Conservation (phyloP, 2,329 filamentous ascomycete genomes). For the Colletotrichum sp. region DNA sequence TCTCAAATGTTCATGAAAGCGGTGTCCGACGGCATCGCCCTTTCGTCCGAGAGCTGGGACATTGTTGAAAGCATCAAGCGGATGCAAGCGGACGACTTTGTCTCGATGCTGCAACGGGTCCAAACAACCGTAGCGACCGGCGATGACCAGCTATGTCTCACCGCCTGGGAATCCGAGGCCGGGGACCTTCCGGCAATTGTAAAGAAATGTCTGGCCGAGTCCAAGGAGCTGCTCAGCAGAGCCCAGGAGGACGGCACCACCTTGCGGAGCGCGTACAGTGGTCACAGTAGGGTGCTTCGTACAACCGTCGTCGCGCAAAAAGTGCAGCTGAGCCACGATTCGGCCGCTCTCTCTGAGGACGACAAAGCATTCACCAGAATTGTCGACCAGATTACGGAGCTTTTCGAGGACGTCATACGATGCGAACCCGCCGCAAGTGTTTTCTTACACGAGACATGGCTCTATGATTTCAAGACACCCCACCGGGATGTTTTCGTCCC, state of each 20-base stretch:
- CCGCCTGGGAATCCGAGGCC: constrained; percentile 35
- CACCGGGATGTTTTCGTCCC: constrained; percentile 78
- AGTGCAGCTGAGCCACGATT: constrained; percentile 79
- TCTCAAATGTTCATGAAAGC: constrained; percentile 66
- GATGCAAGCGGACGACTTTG: constrained; percentile 57
- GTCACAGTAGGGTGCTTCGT: constrained; percentile 71
- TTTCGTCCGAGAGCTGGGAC: constrained; percentile 55
- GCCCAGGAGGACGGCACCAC: constrained; percentile 50
- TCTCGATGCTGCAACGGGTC: constrained; percentile 47
- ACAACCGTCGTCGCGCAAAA: constrained; percentile 84
- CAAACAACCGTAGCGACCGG: constrained; percentile 39
- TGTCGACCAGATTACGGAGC: constrained; percentile 60
- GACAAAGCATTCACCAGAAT: constrained; percentile 74
- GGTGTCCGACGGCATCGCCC: constrained; percentile 58
- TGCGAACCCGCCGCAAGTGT: constrained; percentile 48
- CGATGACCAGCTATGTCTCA: constrained; percentile 40
- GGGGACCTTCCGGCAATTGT: constrained; percentile 38
- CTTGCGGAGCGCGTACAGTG: constrained; percentile 77
- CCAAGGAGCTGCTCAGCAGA: constrained; percentile 50
- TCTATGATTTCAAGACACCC: constrained; percentile 75
- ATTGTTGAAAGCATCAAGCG: constrained; percentile 65
- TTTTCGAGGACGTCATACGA: constrained; percentile 44
- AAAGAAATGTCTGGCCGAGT: constrained; percentile 44
- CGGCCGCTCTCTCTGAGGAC: constrained; percentile 70
- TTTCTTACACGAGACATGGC: constrained; percentile 74